Evolutionary conservation across 768 basidiomycete species (phyloP).

Genomic region (Hygrophoropsis aurantiaca): DNA sequence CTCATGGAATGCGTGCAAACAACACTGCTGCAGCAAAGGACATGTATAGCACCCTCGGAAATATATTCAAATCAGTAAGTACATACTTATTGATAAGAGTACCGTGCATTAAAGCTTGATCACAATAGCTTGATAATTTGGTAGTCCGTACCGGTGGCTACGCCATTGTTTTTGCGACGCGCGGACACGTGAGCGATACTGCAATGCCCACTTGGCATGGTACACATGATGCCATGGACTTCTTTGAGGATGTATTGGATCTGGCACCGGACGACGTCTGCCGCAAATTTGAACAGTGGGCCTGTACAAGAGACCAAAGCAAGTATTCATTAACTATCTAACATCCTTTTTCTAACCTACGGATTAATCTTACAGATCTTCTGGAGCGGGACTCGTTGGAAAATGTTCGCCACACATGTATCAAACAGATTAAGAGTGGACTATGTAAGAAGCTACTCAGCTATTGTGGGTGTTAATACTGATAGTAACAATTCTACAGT

Average conservation of each 20-base stretch:
- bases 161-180: neutral
- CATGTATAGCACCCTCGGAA: neutral
- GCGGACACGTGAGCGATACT: neutral
- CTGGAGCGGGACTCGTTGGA: neutral
- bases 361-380: neutral
- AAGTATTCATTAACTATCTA: neutral
- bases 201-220: neutral
- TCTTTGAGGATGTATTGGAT: neutral
- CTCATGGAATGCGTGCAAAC: neutral
- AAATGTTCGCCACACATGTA: neutral
- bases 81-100: neutral
- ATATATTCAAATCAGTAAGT: too few relatives aligned
- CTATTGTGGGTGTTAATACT: neutral
- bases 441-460: slow-evolving; percentile 1
- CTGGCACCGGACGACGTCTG: neutral
- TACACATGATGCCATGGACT: neutral
- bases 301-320: neutral
- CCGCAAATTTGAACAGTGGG: too few relatives aligned
- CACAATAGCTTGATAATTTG: neutral
- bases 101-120: neutral
- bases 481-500: neutral
- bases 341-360: neutral
- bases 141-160: neutral
- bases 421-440: neutral
- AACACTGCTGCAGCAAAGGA: slow-evolving; percentile 1